Percentiles rank a stretch among this genome's conserved stretches.
Conservation (phyloP, 441 rosid species). For the Syzygium syzygioides region DNA sequence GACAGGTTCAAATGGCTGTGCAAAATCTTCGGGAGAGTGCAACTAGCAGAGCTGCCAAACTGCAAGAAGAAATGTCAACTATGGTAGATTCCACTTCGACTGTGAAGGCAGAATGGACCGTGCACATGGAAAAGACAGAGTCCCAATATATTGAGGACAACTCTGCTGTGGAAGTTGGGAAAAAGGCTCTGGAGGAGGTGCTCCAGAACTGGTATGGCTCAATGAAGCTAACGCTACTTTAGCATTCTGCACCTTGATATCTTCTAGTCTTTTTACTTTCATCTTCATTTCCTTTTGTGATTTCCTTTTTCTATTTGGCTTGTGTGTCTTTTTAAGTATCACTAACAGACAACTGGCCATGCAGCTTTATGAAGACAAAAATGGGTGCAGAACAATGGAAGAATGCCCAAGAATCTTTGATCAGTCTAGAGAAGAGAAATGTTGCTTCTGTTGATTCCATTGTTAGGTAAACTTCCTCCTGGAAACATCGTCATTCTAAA, state of each 20-base stretch:
- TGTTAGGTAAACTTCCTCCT: conserved; percentile 46
- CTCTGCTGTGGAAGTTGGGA: conserved; percentile 71
- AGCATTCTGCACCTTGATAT: not conserved
- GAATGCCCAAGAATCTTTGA: conserved; percentile 83
- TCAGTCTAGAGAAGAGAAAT: conserved; percentile 63
- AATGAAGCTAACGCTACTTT: not conserved
- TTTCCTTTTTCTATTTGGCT: conserved; percentile 10
- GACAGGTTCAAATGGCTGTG: conserved; percentile 85
- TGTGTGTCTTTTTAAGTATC: not conserved
- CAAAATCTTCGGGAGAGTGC: conserved; percentile 77
- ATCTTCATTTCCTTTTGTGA: not conserved
- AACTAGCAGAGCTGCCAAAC: conserved; percentile 59
- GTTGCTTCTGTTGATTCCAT: conserved; percentile 87
- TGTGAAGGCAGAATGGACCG: conserved; percentile 70
- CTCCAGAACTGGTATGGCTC: conserved; percentile 68
- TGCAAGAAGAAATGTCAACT: conserved; percentile 91
- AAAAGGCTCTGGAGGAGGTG: conserved; percentile 69
- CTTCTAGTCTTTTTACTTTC: not conserved
- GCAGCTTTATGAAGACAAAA: conserved; percentile 72
- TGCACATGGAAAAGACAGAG: conserved; percentile 82
- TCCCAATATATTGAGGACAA: conserved; percentile 59
- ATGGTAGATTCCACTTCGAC: conserved; percentile 79
- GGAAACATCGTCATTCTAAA: not conserved
- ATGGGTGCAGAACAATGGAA: conserved; percentile 85
- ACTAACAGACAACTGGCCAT: not conserved